phyloP scores from a whole-genome alignment of 2,329 filamentous ascomycete species.

The Botrytis porri region DNA sequence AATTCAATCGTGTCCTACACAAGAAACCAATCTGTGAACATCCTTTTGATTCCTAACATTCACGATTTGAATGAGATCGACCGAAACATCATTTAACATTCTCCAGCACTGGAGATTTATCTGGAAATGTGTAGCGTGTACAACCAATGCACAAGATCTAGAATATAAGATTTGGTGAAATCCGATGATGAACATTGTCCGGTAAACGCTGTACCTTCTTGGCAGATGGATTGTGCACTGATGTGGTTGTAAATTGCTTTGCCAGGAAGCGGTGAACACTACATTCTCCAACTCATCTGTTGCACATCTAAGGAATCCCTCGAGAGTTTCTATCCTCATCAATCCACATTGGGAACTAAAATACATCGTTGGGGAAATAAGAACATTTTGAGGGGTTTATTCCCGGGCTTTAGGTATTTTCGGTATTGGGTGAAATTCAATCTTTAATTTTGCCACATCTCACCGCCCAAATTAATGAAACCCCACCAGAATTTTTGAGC shows the following conservation, averaged over 20 bases:
- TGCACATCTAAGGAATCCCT: background rate
- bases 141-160: conserved; percentile 9
- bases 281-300: background rate
- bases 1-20: background rate
- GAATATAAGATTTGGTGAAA: background rate
- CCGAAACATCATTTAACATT: background rate
- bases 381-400: background rate
- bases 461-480: conserved; percentile 1
- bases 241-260: background rate
- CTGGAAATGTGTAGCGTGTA: background rate
- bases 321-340: background rate
- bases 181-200: background rate
- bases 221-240: background rate
- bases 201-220: background rate
- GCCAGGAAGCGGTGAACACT: background rate
- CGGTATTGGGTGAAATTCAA: background rate
- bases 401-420: background rate
- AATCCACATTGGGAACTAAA: background rate
- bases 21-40: background rate
- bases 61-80: background rate
- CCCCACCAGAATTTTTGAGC: conserved; percentile 1
- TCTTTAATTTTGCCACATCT: background rate
- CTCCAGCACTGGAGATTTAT: background rate
- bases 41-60: background rate
- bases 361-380: background rate